A percentile compares a stretch with the other conserved stretches of the same genome.
These are phyloP conservation scores for Phycomyces nitens DNA, from an alignment of 192 early-diverging fungal genomes.

Conservation along the genomic window DNA sequence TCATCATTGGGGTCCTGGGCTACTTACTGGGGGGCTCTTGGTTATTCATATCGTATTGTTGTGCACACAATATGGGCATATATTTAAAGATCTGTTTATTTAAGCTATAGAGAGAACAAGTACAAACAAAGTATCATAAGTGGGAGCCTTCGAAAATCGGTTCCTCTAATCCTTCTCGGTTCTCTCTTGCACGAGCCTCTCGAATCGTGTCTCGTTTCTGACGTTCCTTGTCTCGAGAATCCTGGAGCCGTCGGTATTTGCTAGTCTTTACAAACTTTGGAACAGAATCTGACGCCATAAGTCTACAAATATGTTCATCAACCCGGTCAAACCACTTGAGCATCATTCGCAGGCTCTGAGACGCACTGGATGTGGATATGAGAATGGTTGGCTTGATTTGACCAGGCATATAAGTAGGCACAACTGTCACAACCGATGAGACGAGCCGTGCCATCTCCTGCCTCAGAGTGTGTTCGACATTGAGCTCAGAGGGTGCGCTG, in stretches of 20 bases:
- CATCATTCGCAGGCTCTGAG: constrained; percentile 29
- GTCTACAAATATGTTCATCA: constrained; percentile 66
- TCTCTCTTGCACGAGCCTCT: too few relatives aligned
- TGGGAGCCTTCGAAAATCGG: too few relatives aligned
- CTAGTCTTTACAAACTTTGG: constrained; percentile 67
- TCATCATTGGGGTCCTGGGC: not conserved
- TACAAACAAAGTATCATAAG: too few relatives aligned
- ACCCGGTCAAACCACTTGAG: constrained; percentile 55
- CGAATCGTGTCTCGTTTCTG: too few relatives aligned
- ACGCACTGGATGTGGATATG: constrained; percentile 25
- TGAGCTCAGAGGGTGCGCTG: constrained; percentile 44
- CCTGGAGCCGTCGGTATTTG: not conserved
- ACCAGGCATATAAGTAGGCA: constrained; percentile 25
- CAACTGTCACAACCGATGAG: constrained; percentile 40
- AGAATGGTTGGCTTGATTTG: constrained; percentile 18
- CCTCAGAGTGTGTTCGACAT: constrained; percentile 50
- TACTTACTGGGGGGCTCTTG: too few relatives aligned
- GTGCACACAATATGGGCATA: too few relatives aligned
- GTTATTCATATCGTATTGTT: too few relatives aligned
- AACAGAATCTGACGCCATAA: constrained; percentile 74
- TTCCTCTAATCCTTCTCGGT: too few relatives aligned
- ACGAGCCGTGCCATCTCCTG: constrained; percentile 47
- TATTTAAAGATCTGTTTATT: too few relatives aligned
- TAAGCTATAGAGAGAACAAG: too few relatives aligned
- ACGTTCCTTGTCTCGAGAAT: not conserved